phyloP scores from a whole-genome alignment of 306 rosid genomes.

The Quercus glauca region DNA sequence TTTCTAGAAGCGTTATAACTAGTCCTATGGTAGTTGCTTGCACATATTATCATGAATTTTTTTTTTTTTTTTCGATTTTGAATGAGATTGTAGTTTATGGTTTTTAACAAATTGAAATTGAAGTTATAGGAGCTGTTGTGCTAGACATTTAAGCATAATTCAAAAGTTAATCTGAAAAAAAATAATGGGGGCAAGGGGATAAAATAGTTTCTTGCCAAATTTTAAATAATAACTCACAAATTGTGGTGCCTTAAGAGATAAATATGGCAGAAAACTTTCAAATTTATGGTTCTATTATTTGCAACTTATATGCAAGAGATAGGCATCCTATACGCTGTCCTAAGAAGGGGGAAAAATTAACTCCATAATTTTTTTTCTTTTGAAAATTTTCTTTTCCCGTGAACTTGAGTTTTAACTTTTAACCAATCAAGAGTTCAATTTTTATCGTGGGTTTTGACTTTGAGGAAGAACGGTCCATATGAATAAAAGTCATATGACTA shows the following conservation, averaged over 20 bases:
- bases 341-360: neutral
- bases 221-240: neutral
- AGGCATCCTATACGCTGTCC: neutral
- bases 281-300: too few relatives aligned
- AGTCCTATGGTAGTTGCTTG: constrained; percentile 63
- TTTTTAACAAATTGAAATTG: neutral
- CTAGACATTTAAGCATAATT: neutral
- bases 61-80: neutral
- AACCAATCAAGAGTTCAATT: too few relatives aligned
- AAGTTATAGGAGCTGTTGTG: neutral
- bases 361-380: neutral
- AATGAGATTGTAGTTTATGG: neutral
- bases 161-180: neutral
- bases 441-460: too few relatives aligned
- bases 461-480: too few relatives aligned
- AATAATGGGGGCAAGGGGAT: neutral
- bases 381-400: neutral
- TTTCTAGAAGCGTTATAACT: constrained; percentile 58
- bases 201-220: neutral
- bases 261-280: too few relatives aligned
- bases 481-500: too few relatives aligned
- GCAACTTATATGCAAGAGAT: neutral
- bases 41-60: neutral
- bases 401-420: neutral
- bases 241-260: neutral